phyloP scores from a whole-genome alignment of 305 asterid genomes.

The Solanum hybrid region DNA sequence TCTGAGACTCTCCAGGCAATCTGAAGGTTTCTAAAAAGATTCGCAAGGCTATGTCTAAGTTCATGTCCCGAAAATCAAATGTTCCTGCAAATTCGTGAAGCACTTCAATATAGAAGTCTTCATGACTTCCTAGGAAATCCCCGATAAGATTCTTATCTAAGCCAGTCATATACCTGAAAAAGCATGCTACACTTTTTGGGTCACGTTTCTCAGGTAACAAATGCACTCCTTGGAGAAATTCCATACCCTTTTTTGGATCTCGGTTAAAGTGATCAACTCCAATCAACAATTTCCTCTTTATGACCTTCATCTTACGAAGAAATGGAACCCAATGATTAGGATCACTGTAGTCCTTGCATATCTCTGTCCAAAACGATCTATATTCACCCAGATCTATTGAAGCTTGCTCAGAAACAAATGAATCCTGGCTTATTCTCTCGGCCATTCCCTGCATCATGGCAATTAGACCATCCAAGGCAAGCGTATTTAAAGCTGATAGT shows the following conservation, averaged over 20 bases:
- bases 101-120: conserved; percentile 70
- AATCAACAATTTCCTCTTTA: conserved; percentile 63
- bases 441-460: conserved; percentile 78
- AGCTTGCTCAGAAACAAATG: conserved; percentile 27
- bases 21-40: conserved; percentile 79
- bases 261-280: conserved; percentile 84
- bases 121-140: conserved; percentile 83
- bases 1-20: conserved; percentile 96
- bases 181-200: conserved; percentile 61
- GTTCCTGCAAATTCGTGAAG: conserved; percentile 80
- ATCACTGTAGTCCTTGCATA: conserved; percentile 50
- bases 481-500: conserved; percentile 69
- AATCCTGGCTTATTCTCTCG: conserved; percentile 56
- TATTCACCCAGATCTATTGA: conserved; percentile 40
- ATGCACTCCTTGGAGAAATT: conserved; percentile 60
- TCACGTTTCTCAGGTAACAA: conserved; percentile 70
- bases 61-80: conserved; percentile 70
- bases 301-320: conserved; percentile 58
- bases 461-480: conserved; percentile 87
- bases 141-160: conserved; percentile 78
- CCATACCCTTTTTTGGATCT: conserved; percentile 80
- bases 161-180: conserved; percentile 70
- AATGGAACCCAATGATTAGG: conserved; percentile 78
- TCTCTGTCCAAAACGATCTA: conserved; percentile 63
- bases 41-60: conserved; percentile 84